Conservation (phyloP, 2,329 filamentous ascomycete genomes). For the Talaromyces verruculosus region DNA sequence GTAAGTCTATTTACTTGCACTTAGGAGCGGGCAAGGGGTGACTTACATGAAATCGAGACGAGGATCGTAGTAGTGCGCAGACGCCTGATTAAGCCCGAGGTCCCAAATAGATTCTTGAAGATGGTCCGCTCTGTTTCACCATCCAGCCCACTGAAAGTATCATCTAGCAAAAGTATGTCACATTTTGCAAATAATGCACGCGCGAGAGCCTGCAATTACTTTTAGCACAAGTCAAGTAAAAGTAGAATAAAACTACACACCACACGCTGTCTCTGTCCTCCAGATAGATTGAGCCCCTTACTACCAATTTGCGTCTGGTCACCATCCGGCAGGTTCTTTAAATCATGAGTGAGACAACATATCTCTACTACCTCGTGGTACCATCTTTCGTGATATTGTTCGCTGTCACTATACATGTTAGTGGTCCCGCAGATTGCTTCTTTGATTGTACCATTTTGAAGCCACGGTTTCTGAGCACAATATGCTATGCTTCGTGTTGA, state of each 20-base stretch:
- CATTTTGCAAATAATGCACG: constrained; percentile 50
- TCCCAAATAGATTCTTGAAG: constrained; percentile 18
- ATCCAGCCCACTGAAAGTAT: constrained; percentile 21
- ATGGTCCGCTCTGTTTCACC: constrained; percentile 15
- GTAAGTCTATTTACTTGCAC: background rate
- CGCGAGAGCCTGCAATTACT: constrained; percentile 31
- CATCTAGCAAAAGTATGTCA: constrained; percentile 21
- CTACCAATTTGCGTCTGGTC: constrained; percentile 52
- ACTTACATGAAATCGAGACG: constrained; percentile 7
- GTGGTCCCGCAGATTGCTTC: constrained; percentile 32
- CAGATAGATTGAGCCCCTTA: constrained; percentile 53
- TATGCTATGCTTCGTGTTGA: constrained; percentile 37
- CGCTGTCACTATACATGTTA: constrained; percentile 24
- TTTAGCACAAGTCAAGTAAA: too few relatives aligned
- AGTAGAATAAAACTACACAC: too few relatives aligned
- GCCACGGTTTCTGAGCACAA: constrained; percentile 38
- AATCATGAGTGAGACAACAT: constrained; percentile 39
- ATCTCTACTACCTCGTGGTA: constrained; percentile 2
- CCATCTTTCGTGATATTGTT: constrained; percentile 3
- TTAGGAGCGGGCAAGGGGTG: background rate
- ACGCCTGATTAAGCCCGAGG: constrained; percentile 6
- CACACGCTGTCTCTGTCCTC: constrained; percentile 52
- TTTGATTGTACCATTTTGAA: constrained; percentile 33
- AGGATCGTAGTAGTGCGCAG: constrained; percentile 14
- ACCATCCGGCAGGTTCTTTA: constrained; percentile 40